Conservation (phyloP, 2,329 filamentous ascomycete species). For the Plectosphaerella plurivora region DNA sequence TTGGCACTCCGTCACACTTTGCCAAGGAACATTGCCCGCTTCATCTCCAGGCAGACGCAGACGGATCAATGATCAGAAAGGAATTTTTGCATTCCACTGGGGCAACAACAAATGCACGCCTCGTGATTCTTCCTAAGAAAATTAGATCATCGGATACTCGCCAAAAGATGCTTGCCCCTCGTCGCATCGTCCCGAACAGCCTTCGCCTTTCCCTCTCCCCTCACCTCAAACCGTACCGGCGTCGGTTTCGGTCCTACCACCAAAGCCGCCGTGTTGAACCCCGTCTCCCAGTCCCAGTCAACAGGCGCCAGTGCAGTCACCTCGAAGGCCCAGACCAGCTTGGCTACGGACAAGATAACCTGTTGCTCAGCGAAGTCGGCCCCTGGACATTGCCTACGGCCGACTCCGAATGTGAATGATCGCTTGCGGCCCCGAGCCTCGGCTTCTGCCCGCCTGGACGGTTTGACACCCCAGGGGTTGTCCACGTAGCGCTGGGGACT, state of each 20-base stretch:
- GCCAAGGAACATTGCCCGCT: too few species aligned
- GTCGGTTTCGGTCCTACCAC: conserved; percentile 14
- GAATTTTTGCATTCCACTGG: too few species aligned
- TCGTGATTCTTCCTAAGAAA: too few species aligned
- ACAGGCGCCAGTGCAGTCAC: conserved; percentile 17
- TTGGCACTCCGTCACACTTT: too few species aligned
- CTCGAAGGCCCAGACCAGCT: conserved; percentile 45
- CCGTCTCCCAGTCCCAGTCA: conserved; percentile 18
- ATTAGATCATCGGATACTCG: background rate
- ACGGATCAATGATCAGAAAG: too few species aligned
- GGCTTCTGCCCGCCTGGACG: conserved; percentile 1
- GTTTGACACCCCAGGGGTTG: conserved; percentile 6
- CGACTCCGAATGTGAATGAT: conserved; percentile 41
- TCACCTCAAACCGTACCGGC: conserved; percentile 12
- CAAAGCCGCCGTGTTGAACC: conserved; percentile 14
- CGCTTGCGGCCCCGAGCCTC: conserved; percentile 11
- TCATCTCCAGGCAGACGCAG: too few species aligned
- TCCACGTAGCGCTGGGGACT: conserved; percentile 20
- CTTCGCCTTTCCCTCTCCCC: conserved; percentile 10
- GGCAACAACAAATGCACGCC: too few species aligned
- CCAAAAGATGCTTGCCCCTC: background rate
- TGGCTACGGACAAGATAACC: conserved; percentile 31
- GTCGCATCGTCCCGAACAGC: conserved; percentile 8
- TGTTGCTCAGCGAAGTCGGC: conserved; percentile 43
- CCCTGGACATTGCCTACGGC: conserved; percentile 42